Evolutionary conservation across 2,329 filamentous ascomycete genomes (phyloP), one percentile per base, ranked within the genome.

Genomic region (Fusarium ramigenum): DNA sequence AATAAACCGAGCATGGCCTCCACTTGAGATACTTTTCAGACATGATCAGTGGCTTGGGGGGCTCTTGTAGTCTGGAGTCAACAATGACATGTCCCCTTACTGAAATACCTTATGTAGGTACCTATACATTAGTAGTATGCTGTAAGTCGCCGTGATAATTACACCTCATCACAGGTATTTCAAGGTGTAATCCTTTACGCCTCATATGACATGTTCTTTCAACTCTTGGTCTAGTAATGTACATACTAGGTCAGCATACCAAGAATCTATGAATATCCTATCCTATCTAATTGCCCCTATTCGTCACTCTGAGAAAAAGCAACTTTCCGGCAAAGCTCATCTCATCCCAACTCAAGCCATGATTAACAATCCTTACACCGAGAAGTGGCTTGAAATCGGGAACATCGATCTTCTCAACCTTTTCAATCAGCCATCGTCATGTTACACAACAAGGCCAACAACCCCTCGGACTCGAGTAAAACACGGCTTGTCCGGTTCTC

Each of bases 391-490:
- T n/a, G 28, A 53, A 16, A 25, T 40, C 36, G 37, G 36, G 54
- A 46, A 50, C 25, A 15, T 49, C 30, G 19, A 34, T 25, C 18
- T 54, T 23, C 47, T 52, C 30, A 34, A 14, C 16, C 49, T 36
- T 36, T 42, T 50, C 25, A 23, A 30, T 9, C 23, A 12, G 23
- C 19, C 19, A n/a, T 37, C 37, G 47, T 62, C 40, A 15, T 54
- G 70, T 74, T 60, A 68, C 70, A 71, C 66, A 60, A 42, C 39
- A 12, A 59, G 36, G 46, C 56, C 65, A 66, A 47, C 52, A 68
- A 57, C 32, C 39, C 34, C 65, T 46, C 10, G 10, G 23, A 52
- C 59, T 59, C 25, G 36, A 58, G 42, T 19, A 49, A 64, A 52
- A 28, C 59, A 53, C 15, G 65, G 65, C 56, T 52, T 44, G 61